These are phyloP conservation scores for Phoma sp. DNA, from an alignment of 2,329 filamentous ascomycete species.

Conservation along the genomic window DNA sequence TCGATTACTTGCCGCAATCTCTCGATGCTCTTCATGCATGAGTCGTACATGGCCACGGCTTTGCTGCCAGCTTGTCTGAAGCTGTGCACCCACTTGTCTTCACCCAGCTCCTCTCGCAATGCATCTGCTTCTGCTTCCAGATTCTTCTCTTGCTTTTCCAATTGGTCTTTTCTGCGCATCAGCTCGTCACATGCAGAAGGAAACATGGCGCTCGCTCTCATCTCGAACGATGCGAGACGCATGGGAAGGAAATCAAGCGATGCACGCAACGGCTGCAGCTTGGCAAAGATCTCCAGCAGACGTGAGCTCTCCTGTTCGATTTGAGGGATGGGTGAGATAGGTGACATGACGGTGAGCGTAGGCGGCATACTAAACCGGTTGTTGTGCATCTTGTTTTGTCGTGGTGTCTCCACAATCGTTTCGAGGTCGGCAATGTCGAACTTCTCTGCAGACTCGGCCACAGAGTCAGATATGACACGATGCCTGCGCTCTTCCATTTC, in stretches of 20 bases:
- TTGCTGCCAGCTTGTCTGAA: constrained; percentile 92
- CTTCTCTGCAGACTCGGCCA: constrained; percentile 68
- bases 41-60: constrained; percentile 96
- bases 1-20: constrained; percentile 85
- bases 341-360: constrained; percentile 65
- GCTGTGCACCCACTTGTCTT: constrained; percentile 94
- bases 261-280: constrained; percentile 91
- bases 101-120: constrained; percentile 85
- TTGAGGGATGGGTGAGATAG: constrained; percentile 63
- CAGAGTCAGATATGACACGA: constrained; percentile 65
- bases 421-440: constrained; percentile 88
- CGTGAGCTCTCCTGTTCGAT: constrained; percentile 81
- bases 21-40: constrained; percentile 82
- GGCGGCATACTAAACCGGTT: constrained; percentile 72
- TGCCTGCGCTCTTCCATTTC: constrained; percentile 98
- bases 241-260: constrained; percentile 96
- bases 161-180: constrained; percentile 71
- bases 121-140: constrained; percentile 90
- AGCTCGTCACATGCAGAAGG: constrained; percentile 91
- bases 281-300: constrained; percentile 86
- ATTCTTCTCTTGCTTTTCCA: constrained; percentile 87
- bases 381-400: constrained; percentile 60
- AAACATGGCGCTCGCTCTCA: constrained; percentile 77
- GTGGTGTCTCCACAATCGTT: constrained; percentile 85
- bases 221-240: constrained; percentile 85